These are phyloP conservation scores for Solanum hybrid DNA, from an alignment of 305 asterid genomes.

Conservation along the genomic window DNA sequence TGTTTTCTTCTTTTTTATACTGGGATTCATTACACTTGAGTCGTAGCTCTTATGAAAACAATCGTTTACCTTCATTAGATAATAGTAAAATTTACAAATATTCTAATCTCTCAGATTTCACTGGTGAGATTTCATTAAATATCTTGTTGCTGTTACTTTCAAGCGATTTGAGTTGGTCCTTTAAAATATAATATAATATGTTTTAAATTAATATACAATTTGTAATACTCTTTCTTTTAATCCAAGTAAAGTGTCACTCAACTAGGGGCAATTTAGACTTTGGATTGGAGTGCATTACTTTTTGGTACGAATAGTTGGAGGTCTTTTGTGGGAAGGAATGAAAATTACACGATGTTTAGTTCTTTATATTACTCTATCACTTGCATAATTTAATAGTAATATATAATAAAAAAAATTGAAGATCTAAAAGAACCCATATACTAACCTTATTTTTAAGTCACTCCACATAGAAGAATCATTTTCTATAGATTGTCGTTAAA, in stretches of 20 bases:
- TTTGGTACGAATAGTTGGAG: not conserved
- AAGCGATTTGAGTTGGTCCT: too few relatives aligned
- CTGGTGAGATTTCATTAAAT: too few relatives aligned
- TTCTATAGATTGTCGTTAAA: not conserved
- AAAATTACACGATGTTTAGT: not conserved
- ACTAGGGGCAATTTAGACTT: not conserved
- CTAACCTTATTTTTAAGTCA: not conserved
- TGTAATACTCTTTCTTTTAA: not conserved
- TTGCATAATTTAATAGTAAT: not conserved
- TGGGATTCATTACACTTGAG: not conserved
- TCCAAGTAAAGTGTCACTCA: not conserved
- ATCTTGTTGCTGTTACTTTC: not conserved
- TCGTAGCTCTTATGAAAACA: too few relatives aligned
- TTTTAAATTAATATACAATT: too few relatives aligned
- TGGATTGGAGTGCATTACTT: not conserved
- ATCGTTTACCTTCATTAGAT: accelerated
- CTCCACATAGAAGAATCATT: not conserved
- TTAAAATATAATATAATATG: too few relatives aligned
- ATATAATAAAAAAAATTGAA: too few relatives aligned
- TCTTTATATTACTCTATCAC: not conserved
- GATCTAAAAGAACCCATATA: too few relatives aligned
- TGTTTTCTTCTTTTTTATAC: too few relatives aligned
- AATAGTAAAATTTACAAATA: too few relatives aligned
- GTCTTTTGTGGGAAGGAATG: not conserved
- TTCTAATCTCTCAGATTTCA: too few relatives aligned